A percentile compares a stretch with the other conserved stretches of the same genome.
Evolutionary conservation across 148 eudicot genomes (phyloP).

Genomic region (Talinum fruticosum): DNA sequence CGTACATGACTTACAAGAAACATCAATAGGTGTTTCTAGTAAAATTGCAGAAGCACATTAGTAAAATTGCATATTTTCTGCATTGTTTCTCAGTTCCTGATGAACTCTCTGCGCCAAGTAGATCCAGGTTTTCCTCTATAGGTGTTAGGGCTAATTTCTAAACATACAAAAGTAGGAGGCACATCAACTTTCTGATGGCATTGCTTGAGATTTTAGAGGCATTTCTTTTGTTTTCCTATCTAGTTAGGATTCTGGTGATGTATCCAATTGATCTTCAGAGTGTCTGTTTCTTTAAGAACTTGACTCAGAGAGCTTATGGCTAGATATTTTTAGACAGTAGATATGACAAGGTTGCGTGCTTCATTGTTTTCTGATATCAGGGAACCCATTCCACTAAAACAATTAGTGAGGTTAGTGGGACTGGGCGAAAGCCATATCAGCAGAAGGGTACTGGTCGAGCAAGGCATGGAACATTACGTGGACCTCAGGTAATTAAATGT

Average conservation of each 20-base stretch:
- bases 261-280: background rate
- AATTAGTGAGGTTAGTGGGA: slow-evolving; percentile 95
- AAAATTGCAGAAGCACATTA: too few relatives aligned
- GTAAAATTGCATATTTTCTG: background rate
- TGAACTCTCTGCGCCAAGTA: background rate
- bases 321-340: background rate
- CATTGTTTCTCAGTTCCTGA: background rate
- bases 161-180: background rate
- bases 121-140: background rate
- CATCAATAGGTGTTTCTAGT: too few relatives aligned
- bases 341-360: slow-evolving; percentile 14
- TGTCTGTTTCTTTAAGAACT: background rate
- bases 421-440: slow-evolving; percentile 82
- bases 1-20: background rate
- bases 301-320: background rate
- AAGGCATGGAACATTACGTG: slow-evolving; percentile 85
- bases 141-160: background rate
- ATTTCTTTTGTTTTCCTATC: background rate
- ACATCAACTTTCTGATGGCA: background rate
- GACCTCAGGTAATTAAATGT: slow-evolving; percentile 57
- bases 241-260: background rate
- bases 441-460: slow-evolving; percentile 93
- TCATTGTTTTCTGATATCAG: slow-evolving; percentile 33
- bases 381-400: slow-evolving; percentile 99
- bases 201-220: background rate